Percentiles rank a stretch among this genome's conserved stretches.
These are phyloP conservation scores for Phaeoacremonium minimum DNA, from an alignment of 2,329 filamentous ascomycete genomes.

Conservation along the genomic window DNA sequence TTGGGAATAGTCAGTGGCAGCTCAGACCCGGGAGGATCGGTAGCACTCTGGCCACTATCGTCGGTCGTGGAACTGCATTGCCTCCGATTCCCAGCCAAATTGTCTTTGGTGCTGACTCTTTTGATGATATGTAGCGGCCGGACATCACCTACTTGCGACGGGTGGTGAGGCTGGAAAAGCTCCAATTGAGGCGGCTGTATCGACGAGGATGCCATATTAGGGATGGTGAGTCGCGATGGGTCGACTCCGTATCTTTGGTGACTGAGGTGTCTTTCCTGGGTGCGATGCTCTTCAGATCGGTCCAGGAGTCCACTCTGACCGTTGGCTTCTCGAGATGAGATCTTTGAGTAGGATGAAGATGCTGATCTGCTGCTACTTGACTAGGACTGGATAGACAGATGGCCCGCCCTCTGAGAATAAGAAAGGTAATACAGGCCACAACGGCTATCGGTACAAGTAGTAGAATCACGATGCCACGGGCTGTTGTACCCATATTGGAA, in stretches of 20 bases:
- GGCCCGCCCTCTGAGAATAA: too few species aligned
- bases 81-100: conserved; percentile 2
- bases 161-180: conserved; percentile 19
- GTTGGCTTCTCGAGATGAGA: too few species aligned
- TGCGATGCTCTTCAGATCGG: conserved; percentile 22
- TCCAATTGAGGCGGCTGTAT: conserved; percentile 21
- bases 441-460: conserved; percentile 6
- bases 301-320: conserved; percentile 32
- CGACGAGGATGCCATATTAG: conserved; percentile 28
- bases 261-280: conserved; percentile 1
- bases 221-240: background rate
- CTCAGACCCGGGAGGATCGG: conserved; percentile 15
- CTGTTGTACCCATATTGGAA: too few species aligned
- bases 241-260: too few species aligned
- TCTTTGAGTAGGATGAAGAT: too few species aligned
- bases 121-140: conserved; percentile 49
- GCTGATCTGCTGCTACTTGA: too few species aligned
- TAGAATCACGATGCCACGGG: conserved; percentile 6
- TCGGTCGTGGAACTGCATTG: conserved; percentile 18
- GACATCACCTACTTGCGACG: conserved; percentile 20
- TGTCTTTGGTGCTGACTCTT: conserved; percentile 18
- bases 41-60: conserved; percentile 13
- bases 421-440: conserved; percentile 4
- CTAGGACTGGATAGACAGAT: too few species aligned
- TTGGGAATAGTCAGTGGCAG: conserved; percentile 28